phyloP scores from a whole-genome alignment of 495 filamentous ascomycete species.

The Xylaria palmicola region DNA sequence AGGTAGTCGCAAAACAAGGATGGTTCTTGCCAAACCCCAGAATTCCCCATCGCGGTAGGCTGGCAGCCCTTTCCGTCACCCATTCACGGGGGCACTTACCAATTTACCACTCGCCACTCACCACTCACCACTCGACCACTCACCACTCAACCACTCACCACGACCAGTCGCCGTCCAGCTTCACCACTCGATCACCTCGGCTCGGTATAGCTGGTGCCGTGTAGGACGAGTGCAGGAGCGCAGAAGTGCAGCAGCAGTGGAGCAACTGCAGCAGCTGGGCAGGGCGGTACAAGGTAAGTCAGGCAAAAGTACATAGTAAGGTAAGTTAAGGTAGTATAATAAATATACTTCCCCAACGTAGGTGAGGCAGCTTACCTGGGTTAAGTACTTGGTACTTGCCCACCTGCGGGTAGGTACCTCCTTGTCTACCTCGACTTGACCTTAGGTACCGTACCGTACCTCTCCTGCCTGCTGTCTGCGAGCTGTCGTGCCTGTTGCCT shows the following conservation, averaged over 20 bases:
- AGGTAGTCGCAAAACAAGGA: conserved; percentile 8
- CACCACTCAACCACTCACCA: not conserved
- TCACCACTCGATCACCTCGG: conserved; percentile 1
- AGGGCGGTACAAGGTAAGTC: no score
- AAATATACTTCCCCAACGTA: no score
- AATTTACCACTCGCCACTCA: not conserved
- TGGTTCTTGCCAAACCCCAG: conserved; percentile 1
- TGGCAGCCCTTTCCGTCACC: not conserved
- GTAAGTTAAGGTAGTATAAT: no score
- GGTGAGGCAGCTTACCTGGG: not conserved
- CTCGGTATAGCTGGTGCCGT: conserved; percentile 1
- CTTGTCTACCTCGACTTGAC: not conserved
- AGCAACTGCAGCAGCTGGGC: not conserved
- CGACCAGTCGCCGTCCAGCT: conserved; percentile 6
- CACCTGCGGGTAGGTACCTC: not conserved
- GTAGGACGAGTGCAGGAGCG: not conserved
- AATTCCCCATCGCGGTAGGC: not conserved
- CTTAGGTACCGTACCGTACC: no score
- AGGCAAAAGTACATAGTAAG: no score
- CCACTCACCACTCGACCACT: not conserved
- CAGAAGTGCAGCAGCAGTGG: conserved; percentile 1
- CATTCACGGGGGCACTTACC: not conserved
- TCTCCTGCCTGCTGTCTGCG: no score
- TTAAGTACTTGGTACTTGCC: not conserved
- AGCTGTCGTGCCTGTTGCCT: no score